Evolutionary conservation across 345 rosid species (phyloP).

Genomic region (Reutealis trisperma): DNA sequence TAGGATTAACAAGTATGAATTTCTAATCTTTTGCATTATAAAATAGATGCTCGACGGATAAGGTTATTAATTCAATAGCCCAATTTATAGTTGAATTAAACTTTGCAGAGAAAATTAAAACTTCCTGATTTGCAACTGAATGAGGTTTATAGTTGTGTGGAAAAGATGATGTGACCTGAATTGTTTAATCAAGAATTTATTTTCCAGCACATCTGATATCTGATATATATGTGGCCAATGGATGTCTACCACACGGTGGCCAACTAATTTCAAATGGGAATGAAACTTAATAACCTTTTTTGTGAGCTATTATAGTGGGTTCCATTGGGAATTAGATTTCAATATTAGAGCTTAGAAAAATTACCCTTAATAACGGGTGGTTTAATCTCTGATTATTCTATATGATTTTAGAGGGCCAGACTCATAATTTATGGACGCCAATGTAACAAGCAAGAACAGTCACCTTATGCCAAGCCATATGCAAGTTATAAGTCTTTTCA

Average conservation of each 20-base stretch:
- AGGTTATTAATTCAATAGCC: no score
- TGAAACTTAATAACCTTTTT: neutral
- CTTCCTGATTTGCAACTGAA: neutral
- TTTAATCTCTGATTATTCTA: neutral
- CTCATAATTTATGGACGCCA: neutral
- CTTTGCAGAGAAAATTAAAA: neutral
- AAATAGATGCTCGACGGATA: no score
- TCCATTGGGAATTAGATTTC: slow-evolving; percentile 11
- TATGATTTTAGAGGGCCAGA: slow-evolving; percentile 8
- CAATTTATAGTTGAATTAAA: neutral
- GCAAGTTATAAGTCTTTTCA: no score
- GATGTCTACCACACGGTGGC: slow-evolving; percentile 28
- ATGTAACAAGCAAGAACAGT: neutral
- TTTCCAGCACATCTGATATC: neutral
- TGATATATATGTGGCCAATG: neutral
- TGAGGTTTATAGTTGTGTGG: neutral
- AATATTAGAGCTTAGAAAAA: neutral
- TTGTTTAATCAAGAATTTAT: neutral
- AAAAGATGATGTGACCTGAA: slow-evolving; percentile 8
- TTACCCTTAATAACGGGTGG: neutral
- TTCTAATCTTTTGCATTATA: no score
- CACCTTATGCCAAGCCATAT: no score
- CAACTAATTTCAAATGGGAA: neutral
- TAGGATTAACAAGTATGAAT: no score
- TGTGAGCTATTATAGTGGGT: slow-evolving; percentile 3